These are phyloP conservation scores for Amborella trichopoda DNA, from an alignment of 164 flowering plant genomes.

Conservation along the genomic window DNA sequence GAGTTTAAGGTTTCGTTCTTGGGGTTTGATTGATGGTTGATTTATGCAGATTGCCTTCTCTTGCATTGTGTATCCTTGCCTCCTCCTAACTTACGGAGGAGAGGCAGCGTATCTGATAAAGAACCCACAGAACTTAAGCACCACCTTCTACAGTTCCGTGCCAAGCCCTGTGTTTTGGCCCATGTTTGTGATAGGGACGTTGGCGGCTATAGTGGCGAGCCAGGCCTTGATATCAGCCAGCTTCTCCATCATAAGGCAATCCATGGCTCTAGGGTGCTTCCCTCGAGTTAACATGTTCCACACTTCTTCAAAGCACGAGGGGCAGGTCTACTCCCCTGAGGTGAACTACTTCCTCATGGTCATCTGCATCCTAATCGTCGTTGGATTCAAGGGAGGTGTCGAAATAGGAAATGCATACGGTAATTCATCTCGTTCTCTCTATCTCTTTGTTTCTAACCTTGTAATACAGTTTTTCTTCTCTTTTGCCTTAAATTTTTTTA, in stretches of 20 bases:
- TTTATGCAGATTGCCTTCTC: slow-evolving; percentile 15
- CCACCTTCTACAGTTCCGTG: slow-evolving; percentile 13
- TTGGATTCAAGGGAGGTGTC: slow-evolving; percentile 14
- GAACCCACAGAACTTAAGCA: slow-evolving; percentile 8
- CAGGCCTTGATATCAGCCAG: slow-evolving; percentile 20
- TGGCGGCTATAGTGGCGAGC: slow-evolving; percentile 19
- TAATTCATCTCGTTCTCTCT: background rate
- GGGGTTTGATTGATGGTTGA: too few relatives aligned
- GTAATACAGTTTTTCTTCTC: too few relatives aligned
- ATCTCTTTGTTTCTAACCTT: background rate
- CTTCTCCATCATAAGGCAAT: slow-evolving; percentile 16
- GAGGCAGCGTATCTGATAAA: slow-evolving; percentile 17
- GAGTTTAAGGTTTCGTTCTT: too few relatives aligned
- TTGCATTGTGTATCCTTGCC: slow-evolving; percentile 9
- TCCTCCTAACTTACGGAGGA: slow-evolving; percentile 13
- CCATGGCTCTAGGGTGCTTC: slow-evolving; percentile 18
- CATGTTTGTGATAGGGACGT: slow-evolving; percentile 13
- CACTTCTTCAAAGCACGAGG: slow-evolving; percentile 11
- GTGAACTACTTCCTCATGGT: slow-evolving; percentile 14
- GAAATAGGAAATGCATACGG: slow-evolving; percentile 18
- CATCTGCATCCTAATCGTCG: slow-evolving; percentile 10
- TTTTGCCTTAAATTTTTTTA: too few relatives aligned
- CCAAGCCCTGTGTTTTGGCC: slow-evolving; percentile 18
- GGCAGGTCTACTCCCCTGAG: slow-evolving; percentile 19
- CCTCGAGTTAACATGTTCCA: slow-evolving; percentile 20